Evolutionary conservation across 257 asterid genomes (phyloP).

Genomic region (Misopates orontium): DNA sequence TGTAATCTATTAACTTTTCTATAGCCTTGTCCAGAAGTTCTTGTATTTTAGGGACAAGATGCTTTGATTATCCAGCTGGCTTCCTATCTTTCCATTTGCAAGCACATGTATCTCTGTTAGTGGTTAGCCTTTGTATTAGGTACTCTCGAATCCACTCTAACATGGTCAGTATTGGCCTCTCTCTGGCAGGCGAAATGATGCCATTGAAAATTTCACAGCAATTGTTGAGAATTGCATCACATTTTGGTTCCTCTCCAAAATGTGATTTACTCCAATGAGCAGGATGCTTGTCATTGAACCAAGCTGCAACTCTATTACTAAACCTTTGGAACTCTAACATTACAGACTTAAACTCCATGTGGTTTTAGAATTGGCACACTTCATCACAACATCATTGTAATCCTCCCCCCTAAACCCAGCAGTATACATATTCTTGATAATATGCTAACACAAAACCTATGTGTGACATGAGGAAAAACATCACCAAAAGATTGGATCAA

Average conservation of each 20-base stretch:
- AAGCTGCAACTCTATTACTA: background rate
- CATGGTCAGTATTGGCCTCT: background rate
- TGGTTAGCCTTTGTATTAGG: background rate
- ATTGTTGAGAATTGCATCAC: background rate
- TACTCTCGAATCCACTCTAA: background rate
- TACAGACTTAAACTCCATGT: background rate
- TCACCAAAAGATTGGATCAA: no score
- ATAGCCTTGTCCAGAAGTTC: no score
- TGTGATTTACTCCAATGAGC: background rate
- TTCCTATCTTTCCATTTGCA: no score
- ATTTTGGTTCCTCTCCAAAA: background rate
- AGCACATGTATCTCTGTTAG: no score
- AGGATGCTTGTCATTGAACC: background rate
- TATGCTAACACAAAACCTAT: background rate
- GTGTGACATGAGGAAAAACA: background rate
- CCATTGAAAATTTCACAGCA: background rate
- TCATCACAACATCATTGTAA: background rate
- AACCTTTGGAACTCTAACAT: background rate
- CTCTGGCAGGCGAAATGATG: background rate
- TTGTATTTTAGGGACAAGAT: no score
- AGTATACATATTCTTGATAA: background rate
- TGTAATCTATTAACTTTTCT: no score
- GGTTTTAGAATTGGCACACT: background rate
- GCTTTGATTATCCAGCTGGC: no score
- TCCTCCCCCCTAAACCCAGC: background rate